Conservation (phyloP, 768 basidiomycete species). For the Arthromyces matolae region DNA sequence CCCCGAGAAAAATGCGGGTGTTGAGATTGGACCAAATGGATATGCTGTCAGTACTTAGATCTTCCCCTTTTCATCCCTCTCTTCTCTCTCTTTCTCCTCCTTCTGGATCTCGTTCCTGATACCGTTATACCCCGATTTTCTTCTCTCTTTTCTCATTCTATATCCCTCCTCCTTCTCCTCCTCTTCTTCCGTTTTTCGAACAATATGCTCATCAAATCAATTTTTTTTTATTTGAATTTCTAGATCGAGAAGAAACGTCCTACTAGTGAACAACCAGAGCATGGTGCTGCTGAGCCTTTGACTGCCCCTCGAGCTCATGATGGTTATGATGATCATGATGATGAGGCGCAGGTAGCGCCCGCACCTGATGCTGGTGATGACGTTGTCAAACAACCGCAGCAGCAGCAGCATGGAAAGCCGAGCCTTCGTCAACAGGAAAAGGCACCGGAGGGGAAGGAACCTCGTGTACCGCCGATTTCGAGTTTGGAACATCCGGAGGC, state of each 20-base stretch:
- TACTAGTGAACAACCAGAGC: constrained; percentile 6
- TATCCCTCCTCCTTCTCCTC: too few relatives aligned
- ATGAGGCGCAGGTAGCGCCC: constrained; percentile 15
- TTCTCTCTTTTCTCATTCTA: too few relatives aligned
- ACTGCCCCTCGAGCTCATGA: too few relatives aligned
- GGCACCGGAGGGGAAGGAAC: constrained; percentile 57
- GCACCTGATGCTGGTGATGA: constrained; percentile 28
- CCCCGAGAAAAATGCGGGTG: constrained; percentile 34
- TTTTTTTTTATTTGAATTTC: not conserved
- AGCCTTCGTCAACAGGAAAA: constrained; percentile 70
- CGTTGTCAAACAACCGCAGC: too few relatives aligned
- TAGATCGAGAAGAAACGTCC: constrained; percentile 36
- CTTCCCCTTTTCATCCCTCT: not conserved
- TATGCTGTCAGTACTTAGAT: constrained; percentile 50
- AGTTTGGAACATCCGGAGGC: too few relatives aligned
- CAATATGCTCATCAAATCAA: not conserved
- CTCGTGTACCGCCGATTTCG: constrained; percentile 32
- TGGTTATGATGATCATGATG: too few relatives aligned
- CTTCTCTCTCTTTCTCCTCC: not conserved
- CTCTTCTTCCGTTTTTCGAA: too few relatives aligned
- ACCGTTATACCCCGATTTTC: too few relatives aligned
- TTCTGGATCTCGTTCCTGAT: not conserved
- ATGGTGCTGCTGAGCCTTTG: too few relatives aligned
- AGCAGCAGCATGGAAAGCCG: too few relatives aligned
- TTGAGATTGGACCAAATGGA: constrained; percentile 50